These are phyloP conservation scores for Moesziomyces aphidis DNA, from an alignment of 1,284 basidiomycete genomes.

Conservation along the genomic window DNA sequence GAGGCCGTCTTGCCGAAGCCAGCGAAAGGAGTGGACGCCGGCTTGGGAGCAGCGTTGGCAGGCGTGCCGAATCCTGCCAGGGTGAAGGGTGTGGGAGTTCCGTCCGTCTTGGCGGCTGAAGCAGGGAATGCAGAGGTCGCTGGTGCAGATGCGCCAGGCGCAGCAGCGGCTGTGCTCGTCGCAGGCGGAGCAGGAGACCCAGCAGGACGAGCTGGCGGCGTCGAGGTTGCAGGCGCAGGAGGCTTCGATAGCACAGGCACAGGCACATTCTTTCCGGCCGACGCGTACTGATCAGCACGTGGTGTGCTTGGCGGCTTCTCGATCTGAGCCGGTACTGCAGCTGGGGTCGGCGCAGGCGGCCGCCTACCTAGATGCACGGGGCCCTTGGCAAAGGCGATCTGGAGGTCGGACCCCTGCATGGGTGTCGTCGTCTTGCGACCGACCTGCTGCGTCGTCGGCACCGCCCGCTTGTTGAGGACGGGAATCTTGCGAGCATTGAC, in stretches of 20 bases:
- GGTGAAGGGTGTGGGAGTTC: conserved; percentile 12
- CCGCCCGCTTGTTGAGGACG: conserved; percentile 38
- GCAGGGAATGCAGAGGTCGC: neutral
- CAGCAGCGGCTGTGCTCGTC: conserved; percentile 1
- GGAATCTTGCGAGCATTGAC: conserved; percentile 43
- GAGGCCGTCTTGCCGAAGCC: neutral
- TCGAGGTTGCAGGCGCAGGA: conserved; percentile 1
- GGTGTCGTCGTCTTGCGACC: conserved; percentile 30
- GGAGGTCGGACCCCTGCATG: conserved; percentile 45
- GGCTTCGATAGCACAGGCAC: conserved; percentile 25
- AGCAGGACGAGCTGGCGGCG: conserved; percentile 7
- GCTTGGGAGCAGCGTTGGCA: neutral
- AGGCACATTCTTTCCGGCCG: conserved; percentile 11
- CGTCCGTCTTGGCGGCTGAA: conserved; percentile 5
- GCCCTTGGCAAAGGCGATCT: conserved; percentile 59
- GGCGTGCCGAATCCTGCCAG: conserved; percentile 11
- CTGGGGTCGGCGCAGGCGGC: conserved; percentile 8
- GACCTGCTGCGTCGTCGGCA: conserved; percentile 15
- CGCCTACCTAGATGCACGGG: conserved; percentile 50
- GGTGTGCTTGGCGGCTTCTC: neutral
- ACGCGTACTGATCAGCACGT: conserved; percentile 14
- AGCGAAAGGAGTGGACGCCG: neutral
- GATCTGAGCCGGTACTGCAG: neutral
- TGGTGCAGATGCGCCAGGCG: neutral
- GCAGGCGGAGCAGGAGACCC: conserved; percentile 20